A percentile compares a stretch with the other conserved stretches of the same genome.
Conservation (phyloP, 495 filamentous ascomycete genomes). For the Antarctomyces pellizariae region DNA sequence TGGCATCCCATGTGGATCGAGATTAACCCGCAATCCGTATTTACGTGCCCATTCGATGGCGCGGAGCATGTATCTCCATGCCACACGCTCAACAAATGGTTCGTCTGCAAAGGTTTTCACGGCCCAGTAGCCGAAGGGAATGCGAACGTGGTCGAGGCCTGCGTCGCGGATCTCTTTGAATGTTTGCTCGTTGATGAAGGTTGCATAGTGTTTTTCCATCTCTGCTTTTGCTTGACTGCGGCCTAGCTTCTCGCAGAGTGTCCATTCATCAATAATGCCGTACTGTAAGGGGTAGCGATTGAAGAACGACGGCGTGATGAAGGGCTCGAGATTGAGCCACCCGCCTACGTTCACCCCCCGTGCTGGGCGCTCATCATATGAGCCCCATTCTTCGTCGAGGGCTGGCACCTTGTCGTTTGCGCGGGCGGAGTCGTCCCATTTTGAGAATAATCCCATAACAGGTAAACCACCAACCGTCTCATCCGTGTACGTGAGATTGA, state of each 20-base stretch:
- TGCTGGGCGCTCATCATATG: conserved; percentile 60
- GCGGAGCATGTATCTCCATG: conserved; percentile 86
- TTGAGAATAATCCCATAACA: conserved; percentile 69
- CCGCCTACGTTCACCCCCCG: conserved; percentile 86
- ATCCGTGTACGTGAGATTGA: conserved; percentile 86
- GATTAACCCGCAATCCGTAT: conserved; percentile 79
- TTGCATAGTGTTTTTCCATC: conserved; percentile 77
- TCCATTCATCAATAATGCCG: conserved; percentile 73
- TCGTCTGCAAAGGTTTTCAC: conserved; percentile 68
- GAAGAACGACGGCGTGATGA: conserved; percentile 87
- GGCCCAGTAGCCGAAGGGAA: conserved; percentile 91
- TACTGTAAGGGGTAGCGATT: conserved; percentile 35
- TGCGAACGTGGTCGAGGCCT: conserved; percentile 87
- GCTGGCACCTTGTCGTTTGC: conserved; percentile 63
- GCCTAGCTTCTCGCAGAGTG: conserved; percentile 46
- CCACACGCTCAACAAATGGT: conserved; percentile 65
- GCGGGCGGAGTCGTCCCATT: conserved; percentile 63
- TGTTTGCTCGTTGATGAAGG: conserved; percentile 61
- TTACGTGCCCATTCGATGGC: conserved; percentile 86
- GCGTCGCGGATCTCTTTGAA: conserved; percentile 69
- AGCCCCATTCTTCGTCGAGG: conserved; percentile 43
- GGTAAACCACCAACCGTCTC: conserved; percentile 64
- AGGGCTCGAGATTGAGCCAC: conserved; percentile 86
- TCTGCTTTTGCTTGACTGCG: conserved; percentile 28
- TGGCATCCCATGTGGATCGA: conserved; percentile 72